Percentiles rank a stretch among this genome's conserved stretches.
Evolutionary conservation across 208 protist species (phyloP).

Genomic region (Leishmania lainsoni): DNA sequence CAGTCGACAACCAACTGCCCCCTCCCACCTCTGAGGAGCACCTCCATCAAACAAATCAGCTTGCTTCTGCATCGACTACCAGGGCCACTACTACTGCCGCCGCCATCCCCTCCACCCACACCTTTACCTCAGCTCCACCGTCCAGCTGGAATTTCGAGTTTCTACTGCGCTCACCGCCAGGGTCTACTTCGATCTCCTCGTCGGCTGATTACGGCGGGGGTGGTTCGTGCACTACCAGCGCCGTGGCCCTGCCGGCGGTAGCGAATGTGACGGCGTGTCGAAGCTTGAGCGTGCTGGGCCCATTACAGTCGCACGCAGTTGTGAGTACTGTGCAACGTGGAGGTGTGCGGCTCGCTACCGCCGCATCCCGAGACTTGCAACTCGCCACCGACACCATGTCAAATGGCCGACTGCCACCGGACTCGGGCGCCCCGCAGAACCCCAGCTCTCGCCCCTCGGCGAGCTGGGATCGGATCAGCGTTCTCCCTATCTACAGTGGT

Average conservation of each 20-base stretch:
- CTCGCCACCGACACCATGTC: neutral
- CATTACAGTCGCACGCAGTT: neutral
- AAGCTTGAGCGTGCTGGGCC: slow-evolving; percentile 4
- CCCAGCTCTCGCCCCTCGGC: neutral
- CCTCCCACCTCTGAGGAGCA: neutral
- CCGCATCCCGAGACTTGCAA: neutral
- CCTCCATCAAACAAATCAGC: neutral
- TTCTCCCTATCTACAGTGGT: slow-evolving; percentile 19
- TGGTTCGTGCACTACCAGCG: neutral
- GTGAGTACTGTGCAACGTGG: neutral
- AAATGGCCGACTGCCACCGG: neutral
- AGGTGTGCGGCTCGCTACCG: neutral
- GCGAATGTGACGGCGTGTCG: slow-evolving; percentile 1
- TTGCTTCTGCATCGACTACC: neutral
- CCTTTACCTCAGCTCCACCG: neutral
- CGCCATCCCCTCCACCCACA: neutral
- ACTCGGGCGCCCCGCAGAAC: neutral
- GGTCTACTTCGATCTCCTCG: neutral
- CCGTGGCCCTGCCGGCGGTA: neutral
- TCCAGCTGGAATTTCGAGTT: slow-evolving; percentile 58
- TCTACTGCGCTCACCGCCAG: slow-evolving; percentile 44
- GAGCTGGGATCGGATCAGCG: slow-evolving; percentile 24
- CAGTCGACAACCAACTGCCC: neutral
- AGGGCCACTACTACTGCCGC: neutral
- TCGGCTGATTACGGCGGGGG: neutral